Evolutionary conservation across 768 basidiomycete genomes (phyloP), one percentile per base, ranked within the genome.

Genomic region (Dioszegia aurantiaca): DNA sequence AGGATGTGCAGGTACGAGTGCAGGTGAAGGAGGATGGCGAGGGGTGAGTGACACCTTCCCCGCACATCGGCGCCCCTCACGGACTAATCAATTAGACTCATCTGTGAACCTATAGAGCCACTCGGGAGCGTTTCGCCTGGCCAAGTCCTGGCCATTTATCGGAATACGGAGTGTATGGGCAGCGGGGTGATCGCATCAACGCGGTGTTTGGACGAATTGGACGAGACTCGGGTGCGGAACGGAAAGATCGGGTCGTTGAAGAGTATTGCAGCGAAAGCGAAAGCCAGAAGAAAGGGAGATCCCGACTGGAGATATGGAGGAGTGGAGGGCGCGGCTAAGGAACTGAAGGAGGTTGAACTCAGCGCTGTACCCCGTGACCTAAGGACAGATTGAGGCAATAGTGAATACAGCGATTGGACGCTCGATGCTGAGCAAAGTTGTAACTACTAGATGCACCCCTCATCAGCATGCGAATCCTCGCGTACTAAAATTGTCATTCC

Each of bases 101-200:
- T 66, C 2, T 80, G 90, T 42, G 67, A 75, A 0, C 86, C 88
- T 62, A 80, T 81, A 37, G 75, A 81, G 33, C 84, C 86, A 0
- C 80, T 87, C 47, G 82, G 83, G 40, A 86, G 84, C 5, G 84
- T 91, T 16, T 81, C 89, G 0, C 83, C 85, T 0, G 93, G 93
- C 1, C 93, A 97, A 76, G 83, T 88, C 27, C 86, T 85, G 5
- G 85, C 83, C 0, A 63, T 94, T 1, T 95, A 85, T 75, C 81
- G 84, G 56, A 84, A 80, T 1, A 81, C 85, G 43, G 87, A 86
- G 85, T 92, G 90, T 75, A 79, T 94, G 28, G 92, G 92, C 2
- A 87, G 87, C 68, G 92, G 90, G 30, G 77, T 81, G 5, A 91
- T 95, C 47, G 61, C 31, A 3, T 52, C 59, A 27, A 72, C 71